Evolutionary conservation across 108 stramenopile species (phyloP).

Genomic region (Craspedostauros australis): DNA sequence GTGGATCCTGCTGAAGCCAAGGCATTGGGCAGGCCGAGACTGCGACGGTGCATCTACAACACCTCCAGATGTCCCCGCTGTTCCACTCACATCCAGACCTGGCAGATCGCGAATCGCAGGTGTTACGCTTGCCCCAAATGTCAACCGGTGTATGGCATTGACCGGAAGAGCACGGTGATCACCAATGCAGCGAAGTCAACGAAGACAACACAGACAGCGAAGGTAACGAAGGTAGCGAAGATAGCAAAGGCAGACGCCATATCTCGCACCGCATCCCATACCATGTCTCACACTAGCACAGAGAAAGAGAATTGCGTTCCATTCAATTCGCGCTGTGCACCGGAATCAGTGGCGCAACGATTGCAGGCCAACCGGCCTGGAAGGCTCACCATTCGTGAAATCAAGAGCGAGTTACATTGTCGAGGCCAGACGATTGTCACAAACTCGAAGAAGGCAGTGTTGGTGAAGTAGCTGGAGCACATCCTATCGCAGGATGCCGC

Average conservation of each 20-base stretch:
- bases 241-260: too few species aligned
- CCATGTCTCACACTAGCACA: too few species aligned
- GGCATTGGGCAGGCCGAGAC: conserved; percentile 24
- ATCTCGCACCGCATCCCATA: too few species aligned
- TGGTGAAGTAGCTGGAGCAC: too few species aligned
- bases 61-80: conserved; percentile 49
- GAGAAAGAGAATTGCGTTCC: conserved; percentile 27
- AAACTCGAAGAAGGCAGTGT: too few species aligned
- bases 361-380: conserved; percentile 35
- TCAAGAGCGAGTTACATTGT: conserved; percentile 37
- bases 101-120: conserved; percentile 53
- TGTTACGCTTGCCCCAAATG: conserved; percentile 65
- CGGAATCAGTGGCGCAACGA: conserved; percentile 20
- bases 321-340: conserved; percentile 68
- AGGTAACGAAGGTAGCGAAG: too few species aligned
- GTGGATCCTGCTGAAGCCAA: conserved; percentile 43
- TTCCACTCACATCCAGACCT: conserved; percentile 28
- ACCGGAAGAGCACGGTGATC: not conserved
- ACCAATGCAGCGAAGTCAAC: too few species aligned
- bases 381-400: conserved; percentile 48
- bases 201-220: too few species aligned
- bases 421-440: too few species aligned
- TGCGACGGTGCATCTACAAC: conserved; percentile 69
- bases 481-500: too few species aligned
- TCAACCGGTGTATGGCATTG: conserved; percentile 28